A percentile compares a stretch with the other conserved stretches of the same genome.
Evolutionary conservation across 108 stramenopile genomes (phyloP).

Genomic region (Licmophora abbreviata): DNA sequence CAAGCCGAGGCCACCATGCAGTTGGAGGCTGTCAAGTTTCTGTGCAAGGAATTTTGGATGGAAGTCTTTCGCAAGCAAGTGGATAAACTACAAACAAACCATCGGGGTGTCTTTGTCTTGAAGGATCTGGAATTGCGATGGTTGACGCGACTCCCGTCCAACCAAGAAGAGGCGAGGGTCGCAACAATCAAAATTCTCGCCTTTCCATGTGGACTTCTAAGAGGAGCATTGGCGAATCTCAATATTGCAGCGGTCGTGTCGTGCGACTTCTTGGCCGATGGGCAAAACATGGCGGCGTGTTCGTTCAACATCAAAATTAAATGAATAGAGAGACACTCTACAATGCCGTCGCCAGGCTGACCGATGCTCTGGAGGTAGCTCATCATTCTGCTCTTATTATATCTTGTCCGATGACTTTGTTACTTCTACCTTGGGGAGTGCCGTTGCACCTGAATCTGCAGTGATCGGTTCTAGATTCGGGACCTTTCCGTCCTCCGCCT

Average conservation of each 20-base stretch:
- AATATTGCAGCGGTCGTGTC: slow-evolving; percentile 81
- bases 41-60: slow-evolving; percentile 93
- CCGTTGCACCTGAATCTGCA: slow-evolving; percentile 35
- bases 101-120: slow-evolving; percentile 89
- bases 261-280: slow-evolving; percentile 88
- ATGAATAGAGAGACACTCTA: no score
- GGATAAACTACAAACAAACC: slow-evolving; percentile 94
- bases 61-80: slow-evolving; percentile 91
- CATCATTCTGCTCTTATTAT: no score
- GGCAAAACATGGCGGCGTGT: slow-evolving; percentile 82
- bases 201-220: slow-evolving; percentile 86
- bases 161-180: slow-evolving; percentile 62
- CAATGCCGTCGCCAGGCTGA: no score
- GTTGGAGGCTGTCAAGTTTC: slow-evolving; percentile 89
- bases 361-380: no score
- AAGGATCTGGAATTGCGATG: slow-evolving; percentile 81
- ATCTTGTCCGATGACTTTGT: slow-evolving; percentile 9
- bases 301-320: slow-evolving; percentile 92
- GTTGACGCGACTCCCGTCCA: slow-evolving; percentile 63
- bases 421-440: slow-evolving; percentile 31
- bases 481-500: slow-evolving; percentile 30
- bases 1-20: slow-evolving; percentile 42
- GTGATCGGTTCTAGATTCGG: slow-evolving; percentile 75
- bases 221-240: slow-evolving; percentile 83
- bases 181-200: slow-evolving; percentile 73